A percentile compares a stretch with the other conserved stretches of the same genome.
Conservation (phyloP, 176 grass and related monocot species). For the Oryza glaberrima region DNA sequence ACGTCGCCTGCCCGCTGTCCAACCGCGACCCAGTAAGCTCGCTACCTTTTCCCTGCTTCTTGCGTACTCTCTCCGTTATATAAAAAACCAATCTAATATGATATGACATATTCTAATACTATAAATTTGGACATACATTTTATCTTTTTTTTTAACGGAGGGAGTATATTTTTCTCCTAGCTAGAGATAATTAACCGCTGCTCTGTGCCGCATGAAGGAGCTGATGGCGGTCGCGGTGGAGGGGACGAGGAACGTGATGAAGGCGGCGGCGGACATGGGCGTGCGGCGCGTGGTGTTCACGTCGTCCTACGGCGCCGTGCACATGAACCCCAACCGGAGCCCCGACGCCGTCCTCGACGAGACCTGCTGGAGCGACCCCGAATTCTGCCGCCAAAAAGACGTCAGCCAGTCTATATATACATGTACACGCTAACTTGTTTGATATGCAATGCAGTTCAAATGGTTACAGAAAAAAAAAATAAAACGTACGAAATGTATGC, state of each 20-base stretch:
- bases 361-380: constrained; percentile 33
- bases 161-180: no score
- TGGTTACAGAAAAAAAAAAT: no score
- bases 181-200: no score
- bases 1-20: constrained; percentile 59
- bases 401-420: background rate
- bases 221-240: constrained; percentile 50
- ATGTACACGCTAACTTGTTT: no score
- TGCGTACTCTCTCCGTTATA: no score
- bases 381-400: constrained; percentile 24
- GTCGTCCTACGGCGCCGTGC: constrained; percentile 56
- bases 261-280: constrained; percentile 39
- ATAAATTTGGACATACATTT: no score
- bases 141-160: no score
- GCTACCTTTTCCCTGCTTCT: no score
- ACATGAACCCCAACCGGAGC: constrained; percentile 65
- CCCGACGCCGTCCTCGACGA: constrained; percentile 40
- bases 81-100: no score
- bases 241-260: constrained; percentile 45
- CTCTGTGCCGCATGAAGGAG: constrained; percentile 1
- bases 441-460: no score
- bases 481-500: background rate
- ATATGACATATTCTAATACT: no score
- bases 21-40: constrained; percentile 23
- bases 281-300: constrained; percentile 48